Evolutionary conservation across 1,284 basidiomycete species (phyloP).

Genomic region (Heliocybe sulcata): DNA sequence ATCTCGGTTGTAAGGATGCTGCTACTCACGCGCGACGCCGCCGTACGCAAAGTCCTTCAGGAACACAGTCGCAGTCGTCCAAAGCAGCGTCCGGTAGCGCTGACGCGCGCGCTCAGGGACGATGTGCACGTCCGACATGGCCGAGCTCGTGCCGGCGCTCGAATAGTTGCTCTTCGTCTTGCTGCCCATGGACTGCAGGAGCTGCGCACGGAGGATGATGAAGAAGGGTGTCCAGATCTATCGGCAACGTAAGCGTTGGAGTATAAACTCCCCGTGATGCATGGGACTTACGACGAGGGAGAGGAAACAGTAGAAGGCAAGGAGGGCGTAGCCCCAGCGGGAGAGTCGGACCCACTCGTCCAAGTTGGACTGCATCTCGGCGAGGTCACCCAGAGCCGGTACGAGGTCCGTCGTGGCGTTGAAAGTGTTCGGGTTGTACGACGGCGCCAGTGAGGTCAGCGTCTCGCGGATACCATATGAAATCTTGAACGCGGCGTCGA

Average conservation of each 20-base stretch:
- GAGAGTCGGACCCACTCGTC: slow-evolving; percentile 1
- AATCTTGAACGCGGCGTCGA: neutral
- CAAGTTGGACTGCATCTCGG: neutral
- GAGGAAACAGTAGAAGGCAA: slow-evolving; percentile 1
- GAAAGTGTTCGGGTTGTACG: slow-evolving; percentile 1
- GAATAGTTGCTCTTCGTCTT: neutral
- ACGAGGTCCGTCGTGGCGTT: neutral
- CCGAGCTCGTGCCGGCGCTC: neutral
- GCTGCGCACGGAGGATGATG: neutral
- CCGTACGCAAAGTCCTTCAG: neutral
- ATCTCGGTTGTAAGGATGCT: neutral
- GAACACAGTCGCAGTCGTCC: neutral
- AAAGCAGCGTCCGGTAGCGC: neutral
- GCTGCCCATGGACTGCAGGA: neutral
- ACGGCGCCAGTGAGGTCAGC: neutral
- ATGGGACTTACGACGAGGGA: neutral
- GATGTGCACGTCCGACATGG: neutral
- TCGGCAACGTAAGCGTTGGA: neutral
- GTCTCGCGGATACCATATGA: neutral
- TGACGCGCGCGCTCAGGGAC: neutral
- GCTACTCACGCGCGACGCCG: neutral
- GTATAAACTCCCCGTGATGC: neutral
- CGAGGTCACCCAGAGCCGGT: neutral
- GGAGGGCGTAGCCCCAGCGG: neutral
- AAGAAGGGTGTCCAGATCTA: slow-evolving; percentile 2